Evolutionary conservation across 805 yeast genomes (phyloP).

Genomic region (Suhomyces sp.): DNA sequence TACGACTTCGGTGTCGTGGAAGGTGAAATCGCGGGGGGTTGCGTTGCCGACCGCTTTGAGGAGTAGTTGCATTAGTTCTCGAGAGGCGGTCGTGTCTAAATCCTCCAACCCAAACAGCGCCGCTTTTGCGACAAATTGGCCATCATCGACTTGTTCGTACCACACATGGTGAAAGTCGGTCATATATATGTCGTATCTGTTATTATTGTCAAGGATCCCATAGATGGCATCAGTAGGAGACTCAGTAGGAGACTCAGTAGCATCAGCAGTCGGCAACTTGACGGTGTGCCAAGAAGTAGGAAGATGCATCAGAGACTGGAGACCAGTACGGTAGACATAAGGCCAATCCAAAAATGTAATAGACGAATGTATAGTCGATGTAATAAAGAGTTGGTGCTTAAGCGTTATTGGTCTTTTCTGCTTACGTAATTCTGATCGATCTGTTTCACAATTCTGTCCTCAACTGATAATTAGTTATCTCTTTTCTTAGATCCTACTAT

Average conservation of each 20-base stretch:
- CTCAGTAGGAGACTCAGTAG: slow-evolving; percentile 1
- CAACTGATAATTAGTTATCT: no score
- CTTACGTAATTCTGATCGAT: background rate
- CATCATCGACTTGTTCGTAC: slow-evolving; percentile 18
- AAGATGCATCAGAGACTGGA: background rate
- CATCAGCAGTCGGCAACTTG: background rate
- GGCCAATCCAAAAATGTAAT: background rate
- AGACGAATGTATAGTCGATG: no score
- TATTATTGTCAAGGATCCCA: slow-evolving; percentile 9
- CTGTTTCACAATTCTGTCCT: no score
- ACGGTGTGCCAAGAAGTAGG: background rate
- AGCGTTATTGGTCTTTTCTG: background rate
- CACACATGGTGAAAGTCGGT: slow-evolving; percentile 28
- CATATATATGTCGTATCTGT: slow-evolving; percentile 20
- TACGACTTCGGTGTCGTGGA: background rate
- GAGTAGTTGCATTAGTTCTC: background rate
- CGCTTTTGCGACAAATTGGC: slow-evolving; percentile 17
- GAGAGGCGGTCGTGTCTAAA: background rate
- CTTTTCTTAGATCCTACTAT: background rate
- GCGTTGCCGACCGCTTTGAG: background rate
- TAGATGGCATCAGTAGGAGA: slow-evolving; percentile 9
- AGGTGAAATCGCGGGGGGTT: background rate
- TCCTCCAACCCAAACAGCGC: slow-evolving; percentile 27
- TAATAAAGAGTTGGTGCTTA: no score
- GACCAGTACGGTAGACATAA: background rate